A percentile compares a stretch with the other conserved stretches of the same genome.
phyloP scores from a whole-genome alignment of 1,284 basidiomycete species.

The Ustilago cynodontis region DNA sequence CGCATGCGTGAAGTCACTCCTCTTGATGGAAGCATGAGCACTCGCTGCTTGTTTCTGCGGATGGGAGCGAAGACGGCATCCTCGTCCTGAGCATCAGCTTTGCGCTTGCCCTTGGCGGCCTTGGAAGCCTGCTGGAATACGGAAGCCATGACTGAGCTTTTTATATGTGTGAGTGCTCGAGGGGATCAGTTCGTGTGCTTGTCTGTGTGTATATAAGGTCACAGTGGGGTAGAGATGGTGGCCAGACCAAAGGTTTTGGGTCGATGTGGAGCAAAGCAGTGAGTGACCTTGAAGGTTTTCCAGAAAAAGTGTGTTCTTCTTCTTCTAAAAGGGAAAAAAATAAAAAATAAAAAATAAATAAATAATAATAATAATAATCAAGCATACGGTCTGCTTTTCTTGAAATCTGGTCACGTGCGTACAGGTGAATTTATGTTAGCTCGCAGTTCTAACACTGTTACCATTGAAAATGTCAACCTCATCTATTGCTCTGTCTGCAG shows the following conservation, averaged over 20 bases:
- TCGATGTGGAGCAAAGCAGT: constrained; percentile 1
- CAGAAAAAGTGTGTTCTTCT: background rate
- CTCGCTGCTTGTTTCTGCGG: constrained; percentile 75
- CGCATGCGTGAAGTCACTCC: constrained; percentile 97
- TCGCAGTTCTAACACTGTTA: background rate
- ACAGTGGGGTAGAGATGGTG: background rate
- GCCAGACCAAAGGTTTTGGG: background rate
- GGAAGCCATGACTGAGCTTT: constrained; percentile 37
- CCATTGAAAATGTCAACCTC: background rate
- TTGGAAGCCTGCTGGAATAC: constrained; percentile 54
- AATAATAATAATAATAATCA: background rate
- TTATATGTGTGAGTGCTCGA: too few relatives aligned
- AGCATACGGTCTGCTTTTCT: background rate
- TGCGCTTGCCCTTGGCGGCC: constrained; percentile 56
- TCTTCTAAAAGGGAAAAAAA: background rate
- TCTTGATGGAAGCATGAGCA: constrained; percentile 90
- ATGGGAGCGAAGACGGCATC: constrained; percentile 24
- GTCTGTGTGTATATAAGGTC: background rate
- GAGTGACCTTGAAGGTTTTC: background rate
- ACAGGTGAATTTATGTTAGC: background rate
- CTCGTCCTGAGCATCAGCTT: constrained; percentile 41
- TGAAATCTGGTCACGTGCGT: background rate
- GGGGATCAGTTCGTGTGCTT: background rate
- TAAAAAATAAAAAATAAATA: background rate
- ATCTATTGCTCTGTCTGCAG: too few relatives aligned